Conservation (phyloP, 2,329 filamentous ascomycete species). For the Apiospora arundinis region DNA sequence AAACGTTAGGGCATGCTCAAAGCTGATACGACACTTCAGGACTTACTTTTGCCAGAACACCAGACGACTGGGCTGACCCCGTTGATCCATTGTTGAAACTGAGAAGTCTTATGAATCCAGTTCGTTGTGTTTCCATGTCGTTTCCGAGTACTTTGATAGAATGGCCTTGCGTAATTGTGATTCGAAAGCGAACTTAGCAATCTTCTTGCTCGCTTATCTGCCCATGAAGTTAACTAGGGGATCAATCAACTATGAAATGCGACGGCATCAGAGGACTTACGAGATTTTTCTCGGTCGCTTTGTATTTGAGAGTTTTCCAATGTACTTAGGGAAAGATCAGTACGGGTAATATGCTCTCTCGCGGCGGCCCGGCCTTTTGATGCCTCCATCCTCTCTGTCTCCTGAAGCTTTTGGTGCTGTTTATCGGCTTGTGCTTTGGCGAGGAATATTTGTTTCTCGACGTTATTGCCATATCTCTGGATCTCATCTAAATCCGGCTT, state of each 20-base stretch:
- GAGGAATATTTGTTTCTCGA: background rate
- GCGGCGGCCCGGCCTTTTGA: background rate
- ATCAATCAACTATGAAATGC: too few species aligned
- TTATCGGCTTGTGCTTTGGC: background rate
- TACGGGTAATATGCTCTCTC: background rate
- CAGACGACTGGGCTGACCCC: slow-evolving; percentile 31
- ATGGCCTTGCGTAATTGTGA: slow-evolving; percentile 33
- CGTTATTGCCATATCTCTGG: background rate
- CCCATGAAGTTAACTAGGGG: too few species aligned
- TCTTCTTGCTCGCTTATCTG: background rate
- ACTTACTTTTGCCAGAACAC: slow-evolving; percentile 42
- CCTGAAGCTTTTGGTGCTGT: background rate
- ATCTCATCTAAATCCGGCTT: background rate
- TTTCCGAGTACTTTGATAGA: slow-evolving; percentile 38
- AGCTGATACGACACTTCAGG: background rate
- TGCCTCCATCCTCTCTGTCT: background rate
- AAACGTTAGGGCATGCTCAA: background rate
- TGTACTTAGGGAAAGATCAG: background rate
- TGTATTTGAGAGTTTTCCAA: background rate
- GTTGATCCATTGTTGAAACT: slow-evolving; percentile 36
- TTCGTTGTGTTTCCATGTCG: slow-evolving; percentile 35
- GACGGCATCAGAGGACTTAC: too few species aligned
- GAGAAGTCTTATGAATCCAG: slow-evolving; percentile 35
- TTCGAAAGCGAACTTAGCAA: slow-evolving; percentile 38
- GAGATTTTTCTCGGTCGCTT: background rate